A percentile compares a stretch with the other conserved stretches of the same genome.
Conservation (phyloP, 2,329 filamentous ascomycete species). For the Tolypocladium inflatum region DNA sequence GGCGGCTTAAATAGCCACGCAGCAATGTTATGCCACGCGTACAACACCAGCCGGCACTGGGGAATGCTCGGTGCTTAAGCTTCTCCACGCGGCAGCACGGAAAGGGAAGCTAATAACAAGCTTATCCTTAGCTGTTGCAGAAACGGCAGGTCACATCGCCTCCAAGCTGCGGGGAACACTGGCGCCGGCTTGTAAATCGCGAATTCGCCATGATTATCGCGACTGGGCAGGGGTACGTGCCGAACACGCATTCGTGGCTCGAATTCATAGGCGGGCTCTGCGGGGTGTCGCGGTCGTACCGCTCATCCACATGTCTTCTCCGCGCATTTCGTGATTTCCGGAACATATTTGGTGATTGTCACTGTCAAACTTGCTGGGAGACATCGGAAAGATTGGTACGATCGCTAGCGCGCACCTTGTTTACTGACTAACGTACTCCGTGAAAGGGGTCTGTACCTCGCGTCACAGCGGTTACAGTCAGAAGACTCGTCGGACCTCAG, state of each 20-base stretch:
- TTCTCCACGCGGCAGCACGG: not conserved
- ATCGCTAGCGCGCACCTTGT: too few relatives aligned
- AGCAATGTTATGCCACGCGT: not conserved
- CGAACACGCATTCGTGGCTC: not conserved
- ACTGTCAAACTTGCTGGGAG: not conserved
- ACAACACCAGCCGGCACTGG: not conserved
- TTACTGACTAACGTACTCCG: too few relatives aligned
- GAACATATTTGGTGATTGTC: not conserved
- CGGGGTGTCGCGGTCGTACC: not conserved
- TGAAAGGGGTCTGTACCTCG: too few relatives aligned
- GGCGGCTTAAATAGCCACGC: not conserved
- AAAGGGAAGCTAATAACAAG: not conserved
- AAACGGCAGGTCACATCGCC: not conserved
- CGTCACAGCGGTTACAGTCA: too few relatives aligned
- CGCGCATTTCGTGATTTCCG: not conserved
- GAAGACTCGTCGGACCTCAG: too few relatives aligned
- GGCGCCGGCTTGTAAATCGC: not conserved
- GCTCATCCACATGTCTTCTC: not conserved
- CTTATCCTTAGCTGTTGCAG: not conserved
- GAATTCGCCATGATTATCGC: too few relatives aligned
- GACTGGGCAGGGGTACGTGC: not conserved
- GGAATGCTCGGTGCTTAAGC: not conserved
- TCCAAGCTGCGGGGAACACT: not conserved
- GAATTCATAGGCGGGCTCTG: not conserved
- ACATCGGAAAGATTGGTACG: not conserved